These are phyloP conservation scores for Cladophialophora carrionii DNA, from an alignment of 2,329 filamentous ascomycete species.

Conservation along the genomic window DNA sequence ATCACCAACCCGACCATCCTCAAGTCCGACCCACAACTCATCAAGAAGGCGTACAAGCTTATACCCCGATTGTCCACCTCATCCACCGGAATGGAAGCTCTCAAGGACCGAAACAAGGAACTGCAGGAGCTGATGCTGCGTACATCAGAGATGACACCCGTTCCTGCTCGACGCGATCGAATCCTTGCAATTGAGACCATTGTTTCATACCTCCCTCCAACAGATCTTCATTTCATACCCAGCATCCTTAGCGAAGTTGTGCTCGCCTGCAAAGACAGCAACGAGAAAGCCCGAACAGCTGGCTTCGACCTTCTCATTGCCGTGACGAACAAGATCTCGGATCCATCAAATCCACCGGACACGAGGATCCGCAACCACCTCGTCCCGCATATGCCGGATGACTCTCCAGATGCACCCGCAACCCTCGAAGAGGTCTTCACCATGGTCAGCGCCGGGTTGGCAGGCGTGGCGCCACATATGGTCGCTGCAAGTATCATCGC, in stretches of 20 bases:
- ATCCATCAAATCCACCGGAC: constrained; percentile 60
- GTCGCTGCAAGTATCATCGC: constrained; percentile 96
- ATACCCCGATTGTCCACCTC: constrained; percentile 88
- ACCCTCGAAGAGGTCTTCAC: constrained; percentile 95
- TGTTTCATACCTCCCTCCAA: constrained; percentile 74
- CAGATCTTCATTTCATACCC: constrained; percentile 89
- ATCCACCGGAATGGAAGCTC: constrained; percentile 72
- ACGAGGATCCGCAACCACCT: constrained; percentile 84
- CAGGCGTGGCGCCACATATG: constrained; percentile 93
- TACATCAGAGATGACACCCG: constrained; percentile 81
- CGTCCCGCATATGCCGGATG: constrained; percentile 80
- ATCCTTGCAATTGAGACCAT: constrained; percentile 80
- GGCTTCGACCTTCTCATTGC: constrained; percentile 89
- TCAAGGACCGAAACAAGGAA: constrained; percentile 74
- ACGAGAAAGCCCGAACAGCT: constrained; percentile 86
- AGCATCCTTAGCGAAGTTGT: constrained; percentile 91
- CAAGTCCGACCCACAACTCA: constrained; percentile 76
- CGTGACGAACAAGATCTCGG: constrained; percentile 81
- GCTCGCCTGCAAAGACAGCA: constrained; percentile 95
- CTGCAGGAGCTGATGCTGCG: constrained; percentile 79
- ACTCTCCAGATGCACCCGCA: constrained; percentile 75
- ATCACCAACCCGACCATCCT: constrained; percentile 69
- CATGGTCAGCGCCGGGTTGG: constrained; percentile 95
- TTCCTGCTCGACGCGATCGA: constrained; percentile 83
- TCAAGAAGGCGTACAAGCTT: constrained; percentile 99